Evolutionary conservation across 148 eudicot genomes (phyloP).

Genomic region (Simmondsia chinensis): DNA sequence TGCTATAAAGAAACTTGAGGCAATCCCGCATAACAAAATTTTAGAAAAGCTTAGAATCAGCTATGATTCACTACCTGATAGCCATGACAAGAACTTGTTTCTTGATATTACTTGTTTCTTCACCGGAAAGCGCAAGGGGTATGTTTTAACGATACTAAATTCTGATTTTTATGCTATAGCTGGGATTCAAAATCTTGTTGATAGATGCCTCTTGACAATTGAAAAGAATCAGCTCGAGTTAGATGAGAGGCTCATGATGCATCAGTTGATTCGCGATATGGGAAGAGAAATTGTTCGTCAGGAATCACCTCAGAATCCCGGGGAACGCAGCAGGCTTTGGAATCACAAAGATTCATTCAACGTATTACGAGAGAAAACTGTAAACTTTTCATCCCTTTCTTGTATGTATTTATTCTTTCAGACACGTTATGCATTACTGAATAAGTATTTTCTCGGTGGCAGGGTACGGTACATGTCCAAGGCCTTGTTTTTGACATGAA

Average conservation of each 20-base stretch:
- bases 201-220: too few relatives aligned
- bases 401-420: background rate
- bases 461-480: slow-evolving; percentile 10
- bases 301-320: slow-evolving; percentile 5
- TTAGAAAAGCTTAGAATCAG: slow-evolving; percentile 4
- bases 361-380: background rate
- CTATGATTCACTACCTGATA: slow-evolving; percentile 12
- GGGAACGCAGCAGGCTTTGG: slow-evolving; percentile 13
- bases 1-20: slow-evolving; percentile 9
- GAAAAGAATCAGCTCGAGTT: too few relatives aligned
- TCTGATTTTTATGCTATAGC: slow-evolving; percentile 5
- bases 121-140: slow-evolving; percentile 9
- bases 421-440: background rate
- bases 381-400: background rate
- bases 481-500: slow-evolving; percentile 7
- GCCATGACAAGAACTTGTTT: slow-evolving; percentile 12
- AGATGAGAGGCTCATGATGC: slow-evolving; percentile 1
- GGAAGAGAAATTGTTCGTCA: slow-evolving; percentile 11
- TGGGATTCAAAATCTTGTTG: slow-evolving; percentile 6
- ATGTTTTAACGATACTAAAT: background rate
- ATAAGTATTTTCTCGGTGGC: background rate
- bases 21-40: background rate
- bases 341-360: background rate
- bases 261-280: slow-evolving; percentile 9
- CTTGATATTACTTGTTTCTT: slow-evolving; percentile 16